phyloP scores from a whole-genome alignment of 2,329 filamentous ascomycete species.

The Paraconiothyrium sp. region DNA sequence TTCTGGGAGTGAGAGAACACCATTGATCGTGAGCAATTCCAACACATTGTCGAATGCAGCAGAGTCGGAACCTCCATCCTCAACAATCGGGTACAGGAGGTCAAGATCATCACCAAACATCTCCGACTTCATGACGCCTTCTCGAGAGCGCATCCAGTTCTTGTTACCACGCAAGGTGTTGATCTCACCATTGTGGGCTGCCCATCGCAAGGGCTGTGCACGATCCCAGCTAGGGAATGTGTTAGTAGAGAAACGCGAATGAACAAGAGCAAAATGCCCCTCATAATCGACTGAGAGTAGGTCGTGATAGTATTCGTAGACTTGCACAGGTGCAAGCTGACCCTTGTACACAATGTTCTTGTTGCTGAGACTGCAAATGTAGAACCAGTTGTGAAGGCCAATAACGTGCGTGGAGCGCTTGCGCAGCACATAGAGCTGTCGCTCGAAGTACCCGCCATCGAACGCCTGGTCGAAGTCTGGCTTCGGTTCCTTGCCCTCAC shows the following conservation, averaged over 20 bases:
- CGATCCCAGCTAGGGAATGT: slow-evolving; percentile 99
- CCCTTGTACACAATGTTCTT: slow-evolving; percentile 99
- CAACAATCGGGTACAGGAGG: slow-evolving; percentile 89
- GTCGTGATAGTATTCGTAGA: slow-evolving; percentile 98
- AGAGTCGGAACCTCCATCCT: slow-evolving; percentile 95
- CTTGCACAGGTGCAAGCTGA: slow-evolving; percentile 90
- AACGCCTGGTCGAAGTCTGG: slow-evolving; percentile 81
- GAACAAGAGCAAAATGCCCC: slow-evolving; percentile 94
- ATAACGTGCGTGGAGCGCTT: slow-evolving; percentile 96
- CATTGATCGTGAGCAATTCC: slow-evolving; percentile 93
- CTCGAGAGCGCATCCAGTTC: slow-evolving; percentile 98
- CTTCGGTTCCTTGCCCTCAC: slow-evolving; percentile 79
- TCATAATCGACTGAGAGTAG: slow-evolving; percentile 97
- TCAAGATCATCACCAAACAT: slow-evolving; percentile 94
- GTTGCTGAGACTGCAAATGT: slow-evolving; percentile 94
- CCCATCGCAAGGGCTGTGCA: slow-evolving; percentile 95
- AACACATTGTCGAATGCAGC: slow-evolving; percentile 97
- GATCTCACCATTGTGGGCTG: slow-evolving; percentile 98
- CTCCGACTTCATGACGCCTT: slow-evolving; percentile 92
- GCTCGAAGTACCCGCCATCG: slow-evolving; percentile 87
- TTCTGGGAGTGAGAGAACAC: slow-evolving; percentile 92
- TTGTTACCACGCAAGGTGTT: slow-evolving; percentile 98
- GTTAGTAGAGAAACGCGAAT: slow-evolving; percentile 97
- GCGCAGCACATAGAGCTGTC: slow-evolving; percentile 90
- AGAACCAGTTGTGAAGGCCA: slow-evolving; percentile 98